These are phyloP conservation scores for Fraxinus excelsior DNA, from an alignment of 257 asterid genomes.

Conservation along the genomic window DNA sequence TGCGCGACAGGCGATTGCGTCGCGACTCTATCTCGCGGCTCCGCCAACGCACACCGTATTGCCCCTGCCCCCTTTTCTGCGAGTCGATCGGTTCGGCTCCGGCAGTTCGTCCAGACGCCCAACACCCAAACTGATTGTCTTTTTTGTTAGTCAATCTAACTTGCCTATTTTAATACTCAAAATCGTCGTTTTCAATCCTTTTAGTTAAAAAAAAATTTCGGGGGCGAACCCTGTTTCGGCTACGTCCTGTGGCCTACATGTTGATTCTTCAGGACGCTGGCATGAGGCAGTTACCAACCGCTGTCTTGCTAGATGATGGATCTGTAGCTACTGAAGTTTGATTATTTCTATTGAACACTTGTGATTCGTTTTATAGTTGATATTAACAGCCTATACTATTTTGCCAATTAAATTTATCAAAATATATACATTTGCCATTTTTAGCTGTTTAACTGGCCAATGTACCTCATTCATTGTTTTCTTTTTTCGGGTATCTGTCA, in stretches of 20 bases:
- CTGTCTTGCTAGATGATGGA: neutral
- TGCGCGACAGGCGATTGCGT: no score
- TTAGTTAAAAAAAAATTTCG: no score
- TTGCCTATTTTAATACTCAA: no score
- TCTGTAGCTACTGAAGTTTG: neutral
- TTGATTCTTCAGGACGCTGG: neutral
- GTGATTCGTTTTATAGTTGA: neutral
- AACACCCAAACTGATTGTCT: no score
- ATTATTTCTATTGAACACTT: neutral
- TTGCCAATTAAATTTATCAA: neutral
- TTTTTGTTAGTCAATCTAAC: no score
- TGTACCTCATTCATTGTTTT: neutral
- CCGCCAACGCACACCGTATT: no score
- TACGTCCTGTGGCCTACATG: conserved; percentile 4
- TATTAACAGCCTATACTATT: neutral
- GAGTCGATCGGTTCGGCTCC: no score
- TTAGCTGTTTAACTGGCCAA: neutral
- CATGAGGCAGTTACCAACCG: neutral
- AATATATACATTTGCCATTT: neutral
- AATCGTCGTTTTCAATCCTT: no score
- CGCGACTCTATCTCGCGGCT: no score
- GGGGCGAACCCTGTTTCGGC: no score
- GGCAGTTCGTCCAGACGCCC: no score
- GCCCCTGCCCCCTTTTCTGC: no score
- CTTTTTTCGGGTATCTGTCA: conserved; percentile 3